A percentile compares a stretch with the other conserved stretches of the same genome.
phyloP scores from a whole-genome alignment of 2,329 filamentous ascomycete genomes.

The Hirsutella minnesotensis region DNA sequence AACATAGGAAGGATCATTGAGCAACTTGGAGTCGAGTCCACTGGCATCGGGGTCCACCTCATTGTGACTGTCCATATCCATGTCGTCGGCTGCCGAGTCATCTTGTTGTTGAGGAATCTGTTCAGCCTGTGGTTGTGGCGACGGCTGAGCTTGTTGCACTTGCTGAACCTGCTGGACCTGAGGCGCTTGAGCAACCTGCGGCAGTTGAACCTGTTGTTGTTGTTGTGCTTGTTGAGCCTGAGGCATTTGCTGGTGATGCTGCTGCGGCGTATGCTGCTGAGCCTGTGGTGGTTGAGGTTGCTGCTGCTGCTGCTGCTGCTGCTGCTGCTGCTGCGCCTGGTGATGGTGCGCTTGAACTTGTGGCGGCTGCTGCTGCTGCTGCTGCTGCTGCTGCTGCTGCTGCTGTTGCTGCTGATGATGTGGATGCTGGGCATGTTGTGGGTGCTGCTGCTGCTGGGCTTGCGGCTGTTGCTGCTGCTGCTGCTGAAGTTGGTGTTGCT shows the following conservation, averaged over 20 bases:
- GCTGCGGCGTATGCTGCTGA: slow-evolving; percentile 13
- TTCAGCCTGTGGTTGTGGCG: slow-evolving; percentile 19
- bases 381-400: slow-evolving; percentile 11
- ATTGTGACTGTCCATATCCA: slow-evolving; percentile 39
- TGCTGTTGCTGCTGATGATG: slow-evolving; percentile 16
- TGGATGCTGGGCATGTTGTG: slow-evolving; percentile 13
- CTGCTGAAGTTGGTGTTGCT: slow-evolving; percentile 16
- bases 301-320: slow-evolving; percentile 10
- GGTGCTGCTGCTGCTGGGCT: slow-evolving; percentile 12
- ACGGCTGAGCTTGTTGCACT: slow-evolving; percentile 18
- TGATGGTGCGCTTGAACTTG: slow-evolving; percentile 16
- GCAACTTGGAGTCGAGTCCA: slow-evolving; percentile 33
- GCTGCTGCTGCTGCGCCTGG: slow-evolving; percentile 12
- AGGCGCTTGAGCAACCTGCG: slow-evolving; percentile 10
- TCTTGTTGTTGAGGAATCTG: slow-evolving; percentile 28
- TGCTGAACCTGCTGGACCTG: slow-evolving; percentile 19
- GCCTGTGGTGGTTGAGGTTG: slow-evolving; percentile 15
- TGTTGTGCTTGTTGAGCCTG: slow-evolving; percentile 16
- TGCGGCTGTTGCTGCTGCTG: slow-evolving; percentile 8
- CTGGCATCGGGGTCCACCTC: slow-evolving; percentile 34
- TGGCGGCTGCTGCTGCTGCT: slow-evolving; percentile 11
- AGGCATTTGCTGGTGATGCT: slow-evolving; percentile 8
- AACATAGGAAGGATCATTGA: slow-evolving; percentile 37
- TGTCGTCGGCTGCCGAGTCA: slow-evolving; percentile 31
- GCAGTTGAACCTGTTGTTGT: slow-evolving; percentile 10